Evolutionary conservation across 2,329 filamentous ascomycete species (phyloP), one percentile per base, ranked within the genome.

Genomic region (Aureobasidium namibiae): DNA sequence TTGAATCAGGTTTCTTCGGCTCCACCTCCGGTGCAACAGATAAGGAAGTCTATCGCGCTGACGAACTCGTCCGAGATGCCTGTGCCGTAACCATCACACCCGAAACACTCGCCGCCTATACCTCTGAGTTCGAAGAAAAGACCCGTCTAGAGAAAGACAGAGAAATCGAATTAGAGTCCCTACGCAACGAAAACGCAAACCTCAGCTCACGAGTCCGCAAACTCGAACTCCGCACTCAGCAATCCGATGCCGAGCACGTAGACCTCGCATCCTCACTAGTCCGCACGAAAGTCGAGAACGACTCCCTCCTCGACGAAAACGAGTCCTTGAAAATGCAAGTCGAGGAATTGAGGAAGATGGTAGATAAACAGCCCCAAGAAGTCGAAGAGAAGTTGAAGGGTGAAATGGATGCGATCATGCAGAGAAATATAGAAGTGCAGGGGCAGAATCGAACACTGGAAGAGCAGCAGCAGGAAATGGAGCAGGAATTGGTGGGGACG

Each of bases 1-100:
- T 97, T 1, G 94, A 99, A 72, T 95, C 91, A 44, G 94, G 94
- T 14, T 99, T 99, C 79, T 99, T 99, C 69, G 94, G 94, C 61
- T 92, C 88, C 70, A 57, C 54, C 16, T 91, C 89, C 34, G 86
- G 86, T n/a, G 89, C 85, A 65, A 82, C 90, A 13, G 94, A 99
- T 70, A 96, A 96, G 73, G 94, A 96, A 70, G 84, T 99, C 7
- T 99, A 99, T 72, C 86, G 92, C 52, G 94, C 94, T 16, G 94
- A 99, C 71, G 85, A 94, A 66, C 84, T 99, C 62, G 90, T 99
- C 14, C 88, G 89, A 61, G 94, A 99, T 73, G 94, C 94, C 0
- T 96, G 92, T 69, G 87, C 89, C 34, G 81, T 97, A 54, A 88
- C 90, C 68, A 85, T 99, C 41, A 90, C 90, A 0, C 85, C 89